Conservation (phyloP, 2,329 filamentous ascomycete genomes). For the Cordyceps sp. region DNA sequence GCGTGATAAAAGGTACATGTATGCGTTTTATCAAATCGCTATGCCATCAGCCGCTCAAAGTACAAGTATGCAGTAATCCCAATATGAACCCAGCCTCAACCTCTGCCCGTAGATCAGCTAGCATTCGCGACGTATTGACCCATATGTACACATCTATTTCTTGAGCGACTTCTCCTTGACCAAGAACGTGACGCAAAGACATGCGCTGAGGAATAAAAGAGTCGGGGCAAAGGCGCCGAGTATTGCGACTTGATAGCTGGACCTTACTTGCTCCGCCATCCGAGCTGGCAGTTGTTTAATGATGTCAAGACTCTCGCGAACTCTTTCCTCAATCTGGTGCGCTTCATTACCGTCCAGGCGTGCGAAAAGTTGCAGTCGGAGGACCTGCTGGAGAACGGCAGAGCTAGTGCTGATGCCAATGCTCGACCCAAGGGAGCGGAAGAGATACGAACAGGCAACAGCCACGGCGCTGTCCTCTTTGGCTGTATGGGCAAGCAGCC, state of each 20-base stretch:
- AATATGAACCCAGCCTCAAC: not conserved
- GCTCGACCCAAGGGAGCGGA: slow-evolving; percentile 63
- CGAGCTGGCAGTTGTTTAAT: slow-evolving; percentile 47
- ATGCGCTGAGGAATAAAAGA: slow-evolving; percentile 16
- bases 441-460: slow-evolving; percentile 55
- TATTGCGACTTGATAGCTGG: slow-evolving; percentile 42
- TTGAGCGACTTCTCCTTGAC: slow-evolving; percentile 40
- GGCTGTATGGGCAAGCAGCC: too few species aligned
- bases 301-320: slow-evolving; percentile 54
- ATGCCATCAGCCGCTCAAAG: too few species aligned
- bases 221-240: slow-evolving; percentile 23
- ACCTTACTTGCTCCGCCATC: slow-evolving; percentile 40
- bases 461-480: slow-evolving; percentile 15
- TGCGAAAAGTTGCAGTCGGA: slow-evolving; percentile 37
- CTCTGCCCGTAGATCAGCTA: too few species aligned
- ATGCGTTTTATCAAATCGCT: too few species aligned
- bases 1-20: too few species aligned
- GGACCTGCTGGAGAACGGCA: slow-evolving; percentile 53
- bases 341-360: slow-evolving; percentile 43
- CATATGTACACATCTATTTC: slow-evolving; percentile 6
- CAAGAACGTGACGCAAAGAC: slow-evolving; percentile 27
- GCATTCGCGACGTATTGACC: too few species aligned
- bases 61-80: too few species aligned
- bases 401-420: slow-evolving; percentile 56
- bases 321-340: slow-evolving; percentile 47